phyloP scores from a whole-genome alignment of 2,329 filamentous ascomycete species.

The Cercospora nicotianae region DNA sequence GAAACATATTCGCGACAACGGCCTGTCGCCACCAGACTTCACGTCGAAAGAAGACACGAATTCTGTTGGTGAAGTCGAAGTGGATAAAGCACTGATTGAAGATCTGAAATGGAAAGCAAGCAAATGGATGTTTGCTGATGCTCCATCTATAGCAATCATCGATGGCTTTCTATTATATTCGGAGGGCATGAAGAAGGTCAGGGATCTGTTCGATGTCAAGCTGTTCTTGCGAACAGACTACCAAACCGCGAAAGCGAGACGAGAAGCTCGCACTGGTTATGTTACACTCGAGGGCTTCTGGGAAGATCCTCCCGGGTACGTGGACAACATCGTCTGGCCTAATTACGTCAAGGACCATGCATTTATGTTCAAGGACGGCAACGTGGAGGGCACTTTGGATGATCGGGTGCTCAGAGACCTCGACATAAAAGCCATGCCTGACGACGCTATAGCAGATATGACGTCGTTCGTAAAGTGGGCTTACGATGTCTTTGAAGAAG shows the following conservation, averaged over 20 bases:
- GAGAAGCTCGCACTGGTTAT: conserved; percentile 71
- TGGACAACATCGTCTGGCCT: conserved; percentile 93
- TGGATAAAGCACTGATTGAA: conserved; percentile 37
- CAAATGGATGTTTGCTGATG: conserved; percentile 32
- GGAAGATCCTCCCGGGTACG: conserved; percentile 90
- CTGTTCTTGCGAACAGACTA: conserved; percentile 75
- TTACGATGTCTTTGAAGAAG: conserved; percentile 31
- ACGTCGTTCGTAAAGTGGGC: conserved; percentile 44
- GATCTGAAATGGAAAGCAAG: conserved; percentile 34
- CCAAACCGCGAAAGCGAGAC: conserved; percentile 60
- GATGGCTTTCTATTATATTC: conserved; percentile 89
- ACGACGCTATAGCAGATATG: conserved; percentile 35
- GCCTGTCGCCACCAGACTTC: conserved; percentile 57
- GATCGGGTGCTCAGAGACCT: conserved; percentile 41
- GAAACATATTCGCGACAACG: conserved; percentile 67
- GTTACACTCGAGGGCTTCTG: conserved; percentile 85
- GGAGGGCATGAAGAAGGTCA: conserved; percentile 53
- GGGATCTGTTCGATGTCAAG: conserved; percentile 67
- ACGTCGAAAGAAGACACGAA: conserved; percentile 62
- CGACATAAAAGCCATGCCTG: conserved; percentile 36
- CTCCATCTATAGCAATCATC: conserved; percentile 63
- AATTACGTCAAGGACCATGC: conserved; percentile 81
- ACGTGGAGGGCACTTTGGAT: conserved; percentile 62
- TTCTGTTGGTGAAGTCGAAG: conserved; percentile 46
- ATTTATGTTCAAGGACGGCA: conserved; percentile 71